Evolutionary conservation across 179 eudicot genomes (phyloP).

Genomic region (Beta corolliflora): DNA sequence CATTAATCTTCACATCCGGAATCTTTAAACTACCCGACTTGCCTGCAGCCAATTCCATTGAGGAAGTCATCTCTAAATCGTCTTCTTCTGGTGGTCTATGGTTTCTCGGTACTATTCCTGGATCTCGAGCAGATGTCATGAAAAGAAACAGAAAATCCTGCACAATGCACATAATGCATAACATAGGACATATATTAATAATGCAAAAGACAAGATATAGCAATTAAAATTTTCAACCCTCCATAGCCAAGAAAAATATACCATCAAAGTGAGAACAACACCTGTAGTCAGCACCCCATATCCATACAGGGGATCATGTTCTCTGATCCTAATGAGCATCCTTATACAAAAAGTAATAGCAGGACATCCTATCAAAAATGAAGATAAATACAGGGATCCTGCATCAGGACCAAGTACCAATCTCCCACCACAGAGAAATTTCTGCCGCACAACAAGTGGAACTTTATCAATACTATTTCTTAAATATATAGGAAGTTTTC

Average conservation of each 20-base stretch:
- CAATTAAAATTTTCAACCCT: neutral
- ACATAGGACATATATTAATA: neutral
- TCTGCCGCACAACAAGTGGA: conserved; percentile 45
- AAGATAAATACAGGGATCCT: conserved; percentile 51
- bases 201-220: neutral
- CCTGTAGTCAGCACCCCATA: conserved; percentile 49
- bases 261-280: conserved; percentile 56
- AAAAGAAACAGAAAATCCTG: conserved; percentile 68
- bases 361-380: conserved; percentile 68
- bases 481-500: neutral
- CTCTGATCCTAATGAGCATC: conserved; percentile 46
- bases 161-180: conserved; percentile 23
- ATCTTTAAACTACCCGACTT: conserved; percentile 52
- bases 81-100: conserved; percentile 56
- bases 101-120: conserved; percentile 87
- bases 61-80: conserved; percentile 43
- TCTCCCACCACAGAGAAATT: conserved; percentile 84
- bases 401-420: conserved; percentile 82
- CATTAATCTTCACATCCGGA: conserved; percentile 62
- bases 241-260: conserved; percentile 30
- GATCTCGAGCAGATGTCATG: conserved; percentile 85
- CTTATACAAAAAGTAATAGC: conserved; percentile 60
- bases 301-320: conserved; percentile 47
- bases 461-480: conserved; percentile 14
- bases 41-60: conserved; percentile 69